These are phyloP conservation scores for Botryotinia globosa DNA, from an alignment of 2,329 filamentous ascomycete genomes.

Conservation along the genomic window DNA sequence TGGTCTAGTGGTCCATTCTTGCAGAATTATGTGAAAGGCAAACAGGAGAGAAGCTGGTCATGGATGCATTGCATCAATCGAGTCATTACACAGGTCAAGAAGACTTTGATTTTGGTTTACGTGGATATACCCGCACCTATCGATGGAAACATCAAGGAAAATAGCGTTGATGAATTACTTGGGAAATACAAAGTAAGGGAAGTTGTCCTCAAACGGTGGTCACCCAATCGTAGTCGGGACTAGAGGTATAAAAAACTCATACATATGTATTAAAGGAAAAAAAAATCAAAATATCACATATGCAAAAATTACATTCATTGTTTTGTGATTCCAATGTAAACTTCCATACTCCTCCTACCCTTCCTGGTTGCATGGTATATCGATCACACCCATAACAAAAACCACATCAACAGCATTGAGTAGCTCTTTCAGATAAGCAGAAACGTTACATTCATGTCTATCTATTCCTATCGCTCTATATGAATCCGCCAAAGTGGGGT, in stretches of 20 bases:
- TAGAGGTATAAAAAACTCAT: neutral
- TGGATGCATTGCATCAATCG: conserved; percentile 89
- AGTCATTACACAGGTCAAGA: conserved; percentile 84
- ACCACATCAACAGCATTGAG: neutral
- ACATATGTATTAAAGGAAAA: neutral
- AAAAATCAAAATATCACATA: neutral
- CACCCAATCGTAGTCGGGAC: conserved; percentile 60
- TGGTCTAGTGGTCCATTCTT: conserved; percentile 57
- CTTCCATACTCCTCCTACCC: neutral
- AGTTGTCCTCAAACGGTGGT: conserved; percentile 78
- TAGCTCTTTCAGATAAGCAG: neutral
- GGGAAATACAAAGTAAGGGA: conserved; percentile 74
- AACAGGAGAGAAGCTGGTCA: conserved; percentile 61
- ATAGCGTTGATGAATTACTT: conserved; percentile 62
- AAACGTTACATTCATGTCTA: conserved; percentile 17
- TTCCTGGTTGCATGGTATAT: neutral
- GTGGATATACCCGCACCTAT: conserved; percentile 80
- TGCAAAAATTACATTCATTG: neutral
- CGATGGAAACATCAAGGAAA: conserved; percentile 44
- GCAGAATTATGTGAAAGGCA: conserved; percentile 51
- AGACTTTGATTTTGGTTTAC: conserved; percentile 85
- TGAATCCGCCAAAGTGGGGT: conserved; percentile 10
- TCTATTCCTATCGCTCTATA: neutral
- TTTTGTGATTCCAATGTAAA: neutral
- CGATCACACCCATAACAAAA: neutral